phyloP scores from a whole-genome alignment of 73 alveolate genomes.

The Durusdinium trenchii region DNA sequence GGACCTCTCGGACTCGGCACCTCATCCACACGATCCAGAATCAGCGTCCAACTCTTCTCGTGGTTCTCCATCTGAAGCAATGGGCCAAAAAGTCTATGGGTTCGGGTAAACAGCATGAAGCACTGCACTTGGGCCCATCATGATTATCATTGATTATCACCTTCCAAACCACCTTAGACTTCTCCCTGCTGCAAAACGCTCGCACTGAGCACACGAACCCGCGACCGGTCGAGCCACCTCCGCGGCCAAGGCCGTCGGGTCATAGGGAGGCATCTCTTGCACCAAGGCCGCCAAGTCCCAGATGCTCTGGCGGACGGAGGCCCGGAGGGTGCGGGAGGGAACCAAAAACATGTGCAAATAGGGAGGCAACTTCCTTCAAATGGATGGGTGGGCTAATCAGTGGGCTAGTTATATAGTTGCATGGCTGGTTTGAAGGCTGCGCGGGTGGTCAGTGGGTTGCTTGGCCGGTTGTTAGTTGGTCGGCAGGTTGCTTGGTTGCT shows the following conservation, averaged over 20 bases:
- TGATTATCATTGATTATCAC: neutral
- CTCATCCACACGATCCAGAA: slow-evolving; percentile 74
- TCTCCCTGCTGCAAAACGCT: neutral
- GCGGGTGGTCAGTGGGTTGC: too few species aligned
- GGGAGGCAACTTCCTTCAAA: too few species aligned
- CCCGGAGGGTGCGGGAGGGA: too few species aligned
- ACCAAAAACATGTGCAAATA: too few species aligned
- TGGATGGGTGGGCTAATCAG: too few species aligned
- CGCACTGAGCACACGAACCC: neutral
- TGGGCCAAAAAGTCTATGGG: neutral
- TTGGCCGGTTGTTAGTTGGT: too few species aligned
- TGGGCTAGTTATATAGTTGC: too few species aligned
- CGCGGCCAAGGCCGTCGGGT: slow-evolving; percentile 28
- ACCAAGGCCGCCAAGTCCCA: slow-evolving; percentile 78
- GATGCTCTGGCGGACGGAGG: slow-evolving; percentile 39
- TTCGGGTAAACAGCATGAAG: neutral
- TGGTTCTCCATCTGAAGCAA: slow-evolving; percentile 35
- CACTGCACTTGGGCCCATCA: neutral
- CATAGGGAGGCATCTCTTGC: slow-evolving; percentile 73
- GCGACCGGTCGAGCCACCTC: neutral
- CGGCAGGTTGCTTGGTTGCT: too few species aligned
- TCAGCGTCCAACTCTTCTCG: slow-evolving; percentile 69
- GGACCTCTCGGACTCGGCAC: neutral
- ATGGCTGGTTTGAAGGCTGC: too few species aligned
- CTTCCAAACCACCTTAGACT: neutral